Conservation (phyloP, 495 filamentous ascomycete genomes). For the Talaromyces proteolyticus region DNA sequence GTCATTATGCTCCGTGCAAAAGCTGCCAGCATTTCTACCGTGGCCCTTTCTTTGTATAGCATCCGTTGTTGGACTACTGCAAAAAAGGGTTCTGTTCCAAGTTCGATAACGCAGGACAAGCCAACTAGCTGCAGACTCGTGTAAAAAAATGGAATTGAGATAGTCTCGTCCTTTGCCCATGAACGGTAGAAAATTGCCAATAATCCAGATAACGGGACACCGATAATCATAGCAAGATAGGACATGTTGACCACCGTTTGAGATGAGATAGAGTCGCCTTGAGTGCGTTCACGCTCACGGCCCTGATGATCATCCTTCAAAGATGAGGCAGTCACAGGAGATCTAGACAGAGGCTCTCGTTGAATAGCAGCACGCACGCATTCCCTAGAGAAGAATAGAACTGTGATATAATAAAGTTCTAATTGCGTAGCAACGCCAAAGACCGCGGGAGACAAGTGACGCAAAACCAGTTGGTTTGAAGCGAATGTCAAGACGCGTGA, state of each 20-base stretch:
- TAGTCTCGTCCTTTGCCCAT: constrained; percentile 48
- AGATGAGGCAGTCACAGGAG: constrained; percentile 10
- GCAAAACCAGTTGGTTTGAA: constrained; percentile 84
- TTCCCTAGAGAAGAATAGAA: constrained; percentile 89
- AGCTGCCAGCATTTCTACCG: constrained; percentile 74
- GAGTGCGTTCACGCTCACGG: neutral
- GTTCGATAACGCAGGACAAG: constrained; percentile 70
- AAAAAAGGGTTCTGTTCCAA: constrained; percentile 80
- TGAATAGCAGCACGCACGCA: constrained; percentile 81
- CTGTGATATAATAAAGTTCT: constrained; percentile 81
- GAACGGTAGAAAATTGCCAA: constrained; percentile 62
- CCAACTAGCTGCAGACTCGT: constrained; percentile 62
- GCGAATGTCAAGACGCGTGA: constrained; percentile 84
- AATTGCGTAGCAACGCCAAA: constrained; percentile 83
- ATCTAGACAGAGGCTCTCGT: constrained; percentile 50
- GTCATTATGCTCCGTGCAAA: constrained; percentile 69
- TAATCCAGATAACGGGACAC: constrained; percentile 52
- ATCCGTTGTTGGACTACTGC: constrained; percentile 74
- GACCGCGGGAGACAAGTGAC: constrained; percentile 74
- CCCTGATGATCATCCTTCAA: constrained; percentile 1
- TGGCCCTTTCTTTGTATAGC: constrained; percentile 70
- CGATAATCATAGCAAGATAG: constrained; percentile 68
- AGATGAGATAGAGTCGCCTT: constrained; percentile 17
- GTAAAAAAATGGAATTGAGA: constrained; percentile 53
- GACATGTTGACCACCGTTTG: constrained; percentile 86